Conservation (phyloP, 176 grass and related monocot genomes). For the Oryza rufipogon region DNA sequence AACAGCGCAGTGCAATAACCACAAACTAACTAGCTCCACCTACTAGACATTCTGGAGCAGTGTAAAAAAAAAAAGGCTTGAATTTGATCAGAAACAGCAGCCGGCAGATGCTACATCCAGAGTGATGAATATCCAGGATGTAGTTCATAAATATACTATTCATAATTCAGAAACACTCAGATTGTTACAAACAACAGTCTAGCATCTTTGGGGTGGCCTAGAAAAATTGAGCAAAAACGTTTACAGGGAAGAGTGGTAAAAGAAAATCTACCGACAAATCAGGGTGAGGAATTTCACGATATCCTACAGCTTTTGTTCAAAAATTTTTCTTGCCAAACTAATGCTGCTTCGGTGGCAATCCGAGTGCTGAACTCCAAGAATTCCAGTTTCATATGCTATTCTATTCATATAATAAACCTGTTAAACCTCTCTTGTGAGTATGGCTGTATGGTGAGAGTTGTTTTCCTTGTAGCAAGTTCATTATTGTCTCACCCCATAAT, state of each 20-base stretch:
- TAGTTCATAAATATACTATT: constrained; percentile 7
- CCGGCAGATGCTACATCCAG: not conserved
- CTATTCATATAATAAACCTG: constrained; percentile 23
- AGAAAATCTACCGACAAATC: constrained; percentile 31
- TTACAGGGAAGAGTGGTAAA: not conserved
- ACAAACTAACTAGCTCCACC: too few species aligned
- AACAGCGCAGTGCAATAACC: not conserved
- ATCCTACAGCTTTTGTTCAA: constrained; percentile 27
- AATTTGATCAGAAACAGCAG: not conserved
- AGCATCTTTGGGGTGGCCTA: constrained; percentile 7
- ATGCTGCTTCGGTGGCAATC: not conserved
- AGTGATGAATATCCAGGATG: not conserved
- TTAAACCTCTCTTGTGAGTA: constrained; percentile 23
- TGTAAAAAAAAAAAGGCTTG: not conserved
- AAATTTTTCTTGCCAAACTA: constrained; percentile 14
- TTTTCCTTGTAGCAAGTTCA: constrained; percentile 32
- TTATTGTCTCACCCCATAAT: constrained; percentile 2
- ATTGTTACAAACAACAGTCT: not conserved
- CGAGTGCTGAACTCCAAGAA: constrained; percentile 11
- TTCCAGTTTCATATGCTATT: not conserved
- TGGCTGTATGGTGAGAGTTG: constrained; percentile 29
- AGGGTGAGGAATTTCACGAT: constrained; percentile 37
- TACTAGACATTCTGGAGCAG: not conserved
- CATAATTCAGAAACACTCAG: not conserved
- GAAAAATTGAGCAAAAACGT: constrained; percentile 26